Conservation (phyloP, 139 green algal species). For the Tetradesmus lagerheimii region DNA sequence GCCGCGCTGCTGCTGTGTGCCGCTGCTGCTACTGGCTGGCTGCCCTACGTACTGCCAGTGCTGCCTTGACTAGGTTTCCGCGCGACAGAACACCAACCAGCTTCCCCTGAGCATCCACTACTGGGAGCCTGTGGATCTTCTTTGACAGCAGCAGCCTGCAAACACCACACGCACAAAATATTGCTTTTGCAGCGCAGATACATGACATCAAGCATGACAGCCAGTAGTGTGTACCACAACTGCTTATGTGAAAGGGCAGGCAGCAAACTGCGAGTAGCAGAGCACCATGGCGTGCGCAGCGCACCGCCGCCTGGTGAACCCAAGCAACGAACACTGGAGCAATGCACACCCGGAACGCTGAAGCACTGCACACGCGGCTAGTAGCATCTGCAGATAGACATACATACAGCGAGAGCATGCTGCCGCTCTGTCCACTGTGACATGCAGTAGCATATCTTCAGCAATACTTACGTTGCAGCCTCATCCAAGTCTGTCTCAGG, state of each 20-base stretch:
- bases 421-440: neutral
- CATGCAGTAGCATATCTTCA: neutral
- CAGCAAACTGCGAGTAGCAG: no score
- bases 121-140: slow-evolving; percentile 73
- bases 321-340: neutral
- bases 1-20: neutral
- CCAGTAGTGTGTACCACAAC: neutral
- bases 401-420: neutral
- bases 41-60: slow-evolving; percentile 58
- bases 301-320: no score
- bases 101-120: slow-evolving; percentile 71
- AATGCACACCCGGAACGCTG: neutral
- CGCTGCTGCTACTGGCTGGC: slow-evolving; percentile 9
- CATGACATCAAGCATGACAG: neutral
- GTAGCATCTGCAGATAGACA: no score
- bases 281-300: no score
- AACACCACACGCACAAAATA: neutral
- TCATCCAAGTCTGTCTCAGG: slow-evolving; percentile 75
- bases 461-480: slow-evolving; percentile 62
- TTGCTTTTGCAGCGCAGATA: neutral
- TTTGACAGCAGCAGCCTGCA: slow-evolving; percentile 64
- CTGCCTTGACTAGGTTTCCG: slow-evolving; percentile 78
- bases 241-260: no score
- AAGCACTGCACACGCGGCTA: no score
- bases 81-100: slow-evolving; percentile 76